These are phyloP conservation scores for Corynascus novoguineensis DNA, from an alignment of 495 filamentous ascomycete genomes.

Conservation along the genomic window DNA sequence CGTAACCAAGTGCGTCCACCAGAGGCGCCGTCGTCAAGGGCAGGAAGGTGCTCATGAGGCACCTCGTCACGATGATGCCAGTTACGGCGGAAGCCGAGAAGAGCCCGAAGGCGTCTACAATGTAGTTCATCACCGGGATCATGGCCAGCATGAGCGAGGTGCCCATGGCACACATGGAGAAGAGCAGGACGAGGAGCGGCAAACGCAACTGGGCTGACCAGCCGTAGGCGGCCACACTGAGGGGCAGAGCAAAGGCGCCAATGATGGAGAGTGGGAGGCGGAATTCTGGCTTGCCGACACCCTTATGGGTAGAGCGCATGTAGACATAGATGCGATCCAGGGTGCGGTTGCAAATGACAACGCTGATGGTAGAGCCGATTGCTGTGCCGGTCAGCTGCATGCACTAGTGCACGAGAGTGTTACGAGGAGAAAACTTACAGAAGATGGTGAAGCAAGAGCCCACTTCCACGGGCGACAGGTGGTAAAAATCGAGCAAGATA, in stretches of 20 bases:
- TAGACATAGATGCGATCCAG: slow-evolving; percentile 50
- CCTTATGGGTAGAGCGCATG: slow-evolving; percentile 37
- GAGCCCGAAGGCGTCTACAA: slow-evolving; percentile 54
- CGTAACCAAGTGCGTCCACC: slow-evolving; percentile 42
- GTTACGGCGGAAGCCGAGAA: slow-evolving; percentile 55
- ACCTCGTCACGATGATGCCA: slow-evolving; percentile 48
- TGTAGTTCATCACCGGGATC: slow-evolving; percentile 49
- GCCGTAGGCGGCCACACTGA: slow-evolving; percentile 44
- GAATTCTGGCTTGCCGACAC: slow-evolving; percentile 41
- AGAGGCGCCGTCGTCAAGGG: slow-evolving; percentile 46
- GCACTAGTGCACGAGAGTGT: neutral
- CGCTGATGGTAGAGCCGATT: slow-evolving; percentile 45
- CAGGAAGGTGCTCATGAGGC: slow-evolving; percentile 50
- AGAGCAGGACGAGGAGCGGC: slow-evolving; percentile 38
- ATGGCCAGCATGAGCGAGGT: slow-evolving; percentile 37
- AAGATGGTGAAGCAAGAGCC: slow-evolving; percentile 47
- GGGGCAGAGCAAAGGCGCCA: slow-evolving; percentile 40
- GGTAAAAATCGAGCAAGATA: slow-evolving; percentile 44
- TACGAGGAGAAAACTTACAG: slow-evolving; percentile 40
- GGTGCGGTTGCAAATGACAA: slow-evolving; percentile 39
- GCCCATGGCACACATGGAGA: slow-evolving; percentile 41
- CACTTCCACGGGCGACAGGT: slow-evolving; percentile 39
- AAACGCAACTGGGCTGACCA: slow-evolving; percentile 39
- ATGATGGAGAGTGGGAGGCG: slow-evolving; percentile 47
- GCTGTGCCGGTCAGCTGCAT: slow-evolving; percentile 36